Conservation (phyloP, 2,329 filamentous ascomycete genomes). For the Fusarium verrucosum region DNA sequence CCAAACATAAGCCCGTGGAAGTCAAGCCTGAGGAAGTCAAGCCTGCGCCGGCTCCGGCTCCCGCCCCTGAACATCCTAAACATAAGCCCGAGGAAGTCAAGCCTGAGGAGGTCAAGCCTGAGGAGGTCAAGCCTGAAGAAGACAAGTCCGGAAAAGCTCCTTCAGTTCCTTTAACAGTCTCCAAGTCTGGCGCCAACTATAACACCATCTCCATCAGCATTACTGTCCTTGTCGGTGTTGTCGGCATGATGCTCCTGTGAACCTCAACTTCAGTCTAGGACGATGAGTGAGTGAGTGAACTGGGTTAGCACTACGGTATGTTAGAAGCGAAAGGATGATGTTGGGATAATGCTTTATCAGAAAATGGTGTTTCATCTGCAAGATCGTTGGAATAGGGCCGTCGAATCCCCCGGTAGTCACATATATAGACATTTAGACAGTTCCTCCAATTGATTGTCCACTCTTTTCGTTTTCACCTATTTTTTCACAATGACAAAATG, state of each 20-base stretch:
- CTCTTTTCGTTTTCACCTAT: constrained; percentile 9
- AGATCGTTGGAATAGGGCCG: constrained; percentile 15
- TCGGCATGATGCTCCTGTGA: constrained; percentile 27
- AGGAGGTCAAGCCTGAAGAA: not conserved
- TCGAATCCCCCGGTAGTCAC: not conserved
- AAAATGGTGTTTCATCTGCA: not conserved
- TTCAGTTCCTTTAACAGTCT: constrained; percentile 25
- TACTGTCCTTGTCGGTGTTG: constrained; percentile 24
- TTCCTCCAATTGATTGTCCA: constrained; percentile 27
- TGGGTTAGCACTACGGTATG: not conserved
- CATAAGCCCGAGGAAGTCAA: not conserved
- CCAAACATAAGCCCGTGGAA: not conserved
- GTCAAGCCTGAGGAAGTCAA: not conserved
- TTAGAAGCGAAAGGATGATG: not conserved
- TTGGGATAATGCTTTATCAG: too few relatives aligned
- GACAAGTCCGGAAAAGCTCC: not conserved
- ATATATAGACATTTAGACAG: not conserved
- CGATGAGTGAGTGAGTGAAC: not conserved
- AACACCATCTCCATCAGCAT: constrained; percentile 19
- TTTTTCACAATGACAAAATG: not conserved
- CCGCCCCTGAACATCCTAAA: not conserved
- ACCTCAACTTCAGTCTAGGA: not conserved
- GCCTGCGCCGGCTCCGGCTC: constrained; percentile 15
- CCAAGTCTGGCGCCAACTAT: constrained; percentile 31
- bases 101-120: not conserved